Conservation (phyloP, 805 yeast genomes). For the Phaffomyces antillensis region DNA sequence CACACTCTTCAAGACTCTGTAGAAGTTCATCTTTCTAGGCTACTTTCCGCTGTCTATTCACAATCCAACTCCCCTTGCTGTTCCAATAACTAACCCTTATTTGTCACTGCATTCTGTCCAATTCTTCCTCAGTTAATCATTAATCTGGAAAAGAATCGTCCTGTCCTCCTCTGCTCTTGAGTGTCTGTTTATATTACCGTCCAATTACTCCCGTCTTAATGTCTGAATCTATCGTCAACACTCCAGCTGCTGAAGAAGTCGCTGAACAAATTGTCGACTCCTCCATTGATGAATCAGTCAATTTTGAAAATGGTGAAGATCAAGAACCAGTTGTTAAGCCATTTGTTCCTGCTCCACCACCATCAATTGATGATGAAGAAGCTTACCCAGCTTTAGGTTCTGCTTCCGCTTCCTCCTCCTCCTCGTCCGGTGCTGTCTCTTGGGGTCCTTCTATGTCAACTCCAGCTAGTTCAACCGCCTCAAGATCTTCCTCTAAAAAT, state of each 20-base stretch:
- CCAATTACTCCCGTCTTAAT: not conserved
- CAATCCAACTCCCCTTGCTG: no score
- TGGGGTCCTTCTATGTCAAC: constrained; percentile 39
- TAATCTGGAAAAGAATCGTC: not conserved
- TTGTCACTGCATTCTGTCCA: not conserved
- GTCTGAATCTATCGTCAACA: constrained; percentile 5
- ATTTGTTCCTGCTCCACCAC: constrained; percentile 18
- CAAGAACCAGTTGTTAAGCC: constrained; percentile 5
- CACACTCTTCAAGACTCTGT: not conserved
- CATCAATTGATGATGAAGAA: constrained; percentile 42
- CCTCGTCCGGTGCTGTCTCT: constrained; percentile 20
- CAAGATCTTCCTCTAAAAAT: constrained; percentile 21
- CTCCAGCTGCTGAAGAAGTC: constrained; percentile 1
- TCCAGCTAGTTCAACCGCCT: constrained; percentile 5
- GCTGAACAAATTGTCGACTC: not conserved
- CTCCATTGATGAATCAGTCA: not conserved
- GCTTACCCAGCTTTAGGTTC: constrained; percentile 66
- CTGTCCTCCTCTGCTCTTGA: not conserved
- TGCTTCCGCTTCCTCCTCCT: constrained; percentile 38
- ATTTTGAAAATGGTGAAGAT: not conserved
- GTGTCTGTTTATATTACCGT: not conserved
- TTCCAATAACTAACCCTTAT: not conserved
- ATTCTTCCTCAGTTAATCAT: not conserved
- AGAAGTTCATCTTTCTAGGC: no score
- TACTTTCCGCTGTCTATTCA: no score